Percentiles rank a stretch among this genome's conserved stretches.
phyloP scores from a whole-genome alignment of 371 early-diverging fungal species.

The Syncephalastrum racemosum region DNA sequence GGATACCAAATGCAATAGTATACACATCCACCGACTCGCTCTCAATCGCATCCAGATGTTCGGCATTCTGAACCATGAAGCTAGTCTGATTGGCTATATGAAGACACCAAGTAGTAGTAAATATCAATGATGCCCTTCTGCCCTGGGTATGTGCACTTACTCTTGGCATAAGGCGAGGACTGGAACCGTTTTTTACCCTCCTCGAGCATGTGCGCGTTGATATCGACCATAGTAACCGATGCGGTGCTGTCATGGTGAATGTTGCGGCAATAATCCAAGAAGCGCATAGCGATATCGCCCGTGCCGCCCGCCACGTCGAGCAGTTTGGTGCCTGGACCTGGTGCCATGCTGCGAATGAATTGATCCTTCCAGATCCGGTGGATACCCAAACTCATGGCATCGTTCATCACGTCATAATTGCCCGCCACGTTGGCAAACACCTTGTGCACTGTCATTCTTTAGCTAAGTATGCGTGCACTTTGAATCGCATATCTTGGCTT shows the following conservation, averaged over 20 bases:
- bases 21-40: slow-evolving; percentile 88
- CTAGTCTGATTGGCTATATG: slow-evolving; percentile 57
- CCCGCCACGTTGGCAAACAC: slow-evolving; percentile 93
- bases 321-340: slow-evolving; percentile 81
- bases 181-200: slow-evolving; percentile 83
- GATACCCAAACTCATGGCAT: slow-evolving; percentile 91
- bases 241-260: slow-evolving; percentile 68
- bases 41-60: slow-evolving; percentile 73
- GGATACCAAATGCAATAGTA: slow-evolving; percentile 96
- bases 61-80: slow-evolving; percentile 90
- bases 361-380: slow-evolving; percentile 96
- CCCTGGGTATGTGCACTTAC: too few relatives aligned
- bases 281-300: slow-evolving; percentile 95
- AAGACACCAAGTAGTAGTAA: slow-evolving; percentile 4
- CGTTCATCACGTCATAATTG: slow-evolving; percentile 97
- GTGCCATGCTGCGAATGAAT: slow-evolving; percentile 83
- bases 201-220: slow-evolving; percentile 93
- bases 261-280: slow-evolving; percentile 78
- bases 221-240: slow-evolving; percentile 89
- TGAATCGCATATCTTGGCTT: background rate
- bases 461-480: slow-evolving; percentile 4
- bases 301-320: slow-evolving; percentile 98
- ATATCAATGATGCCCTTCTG: background rate
- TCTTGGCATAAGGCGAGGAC: slow-evolving; percentile 56
- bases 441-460: slow-evolving; percentile 60